phyloP scores from a whole-genome alignment of 1,284 basidiomycete species.

The Ustilago curta region DNA sequence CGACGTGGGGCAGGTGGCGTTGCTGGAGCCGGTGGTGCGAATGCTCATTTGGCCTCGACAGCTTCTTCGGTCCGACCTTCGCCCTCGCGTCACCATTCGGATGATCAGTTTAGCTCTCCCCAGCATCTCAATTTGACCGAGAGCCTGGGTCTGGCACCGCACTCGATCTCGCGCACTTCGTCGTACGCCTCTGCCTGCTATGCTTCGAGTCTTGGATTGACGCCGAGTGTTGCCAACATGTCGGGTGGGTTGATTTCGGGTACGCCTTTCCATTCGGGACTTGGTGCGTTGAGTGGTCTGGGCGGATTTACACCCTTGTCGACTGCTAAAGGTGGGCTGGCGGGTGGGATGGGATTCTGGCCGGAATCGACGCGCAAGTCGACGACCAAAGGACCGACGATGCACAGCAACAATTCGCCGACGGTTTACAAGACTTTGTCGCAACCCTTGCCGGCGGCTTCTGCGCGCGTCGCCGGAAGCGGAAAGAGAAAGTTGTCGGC shows the following conservation, averaged over 20 bases:
- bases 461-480: background rate
- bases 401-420: constrained; percentile 17
- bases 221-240: constrained; percentile 53
- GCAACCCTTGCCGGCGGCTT: background rate
- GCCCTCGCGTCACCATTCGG: constrained; percentile 30
- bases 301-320: constrained; percentile 46
- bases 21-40: constrained; percentile 2
- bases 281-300: constrained; percentile 33
- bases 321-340: constrained; percentile 12
- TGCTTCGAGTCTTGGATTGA: constrained; percentile 53
- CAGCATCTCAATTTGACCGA: constrained; percentile 66
- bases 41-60: constrained; percentile 3
- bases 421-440: constrained; percentile 30
- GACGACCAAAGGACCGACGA: constrained; percentile 5
- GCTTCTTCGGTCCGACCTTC: constrained; percentile 32
- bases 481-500: constrained; percentile 15
- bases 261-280: constrained; percentile 37
- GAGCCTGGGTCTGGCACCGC: constrained; percentile 60
- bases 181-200: constrained; percentile 37
- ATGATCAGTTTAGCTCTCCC: constrained; percentile 63
- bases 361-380: constrained; percentile 32
- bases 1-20: constrained; percentile 20
- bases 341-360: constrained; percentile 26
- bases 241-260: constrained; percentile 29
- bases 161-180: constrained; percentile 55